Conservation (phyloP, 176 grass and related monocot species). For the Pontederia crassipes region DNA sequence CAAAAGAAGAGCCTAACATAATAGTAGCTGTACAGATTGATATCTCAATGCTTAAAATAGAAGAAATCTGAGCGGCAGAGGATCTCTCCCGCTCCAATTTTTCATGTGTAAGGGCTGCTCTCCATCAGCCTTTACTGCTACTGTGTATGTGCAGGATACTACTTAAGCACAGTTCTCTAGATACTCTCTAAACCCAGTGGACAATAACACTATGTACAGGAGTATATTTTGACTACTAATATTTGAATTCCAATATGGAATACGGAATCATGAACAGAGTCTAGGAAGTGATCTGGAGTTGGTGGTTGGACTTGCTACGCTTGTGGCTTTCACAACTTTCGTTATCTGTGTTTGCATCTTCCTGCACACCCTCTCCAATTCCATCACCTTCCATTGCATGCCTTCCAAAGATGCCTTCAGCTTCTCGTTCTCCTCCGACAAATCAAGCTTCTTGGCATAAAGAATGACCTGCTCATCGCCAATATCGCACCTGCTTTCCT, state of each 20-base stretch:
- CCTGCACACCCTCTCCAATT: constrained; percentile 81
- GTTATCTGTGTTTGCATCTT: constrained; percentile 78
- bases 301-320: constrained; percentile 5
- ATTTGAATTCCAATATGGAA: background rate
- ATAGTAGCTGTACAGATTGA: constrained; percentile 10
- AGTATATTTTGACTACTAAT: background rate
- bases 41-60: background rate
- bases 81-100: background rate
- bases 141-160: background rate
- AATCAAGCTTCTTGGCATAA: constrained; percentile 63
- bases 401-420: constrained; percentile 62
- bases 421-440: constrained; percentile 66
- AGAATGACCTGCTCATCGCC: constrained; percentile 48
- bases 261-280: constrained; percentile 74
- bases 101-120: background rate
- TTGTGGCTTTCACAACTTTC: constrained; percentile 47
- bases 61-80: background rate
- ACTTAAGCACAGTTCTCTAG: background rate
- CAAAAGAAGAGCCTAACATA: constrained; percentile 8
- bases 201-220: constrained; percentile 33
- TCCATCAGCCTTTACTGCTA: background rate
- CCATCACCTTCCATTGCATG: constrained; percentile 84
- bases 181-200: constrained; percentile 12
- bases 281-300: constrained; percentile 59
- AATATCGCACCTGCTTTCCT: background rate